Base-by-base conservation (phyloP, 108 stramenopile genomes). In the Cyclotella cryptica region DNA sequence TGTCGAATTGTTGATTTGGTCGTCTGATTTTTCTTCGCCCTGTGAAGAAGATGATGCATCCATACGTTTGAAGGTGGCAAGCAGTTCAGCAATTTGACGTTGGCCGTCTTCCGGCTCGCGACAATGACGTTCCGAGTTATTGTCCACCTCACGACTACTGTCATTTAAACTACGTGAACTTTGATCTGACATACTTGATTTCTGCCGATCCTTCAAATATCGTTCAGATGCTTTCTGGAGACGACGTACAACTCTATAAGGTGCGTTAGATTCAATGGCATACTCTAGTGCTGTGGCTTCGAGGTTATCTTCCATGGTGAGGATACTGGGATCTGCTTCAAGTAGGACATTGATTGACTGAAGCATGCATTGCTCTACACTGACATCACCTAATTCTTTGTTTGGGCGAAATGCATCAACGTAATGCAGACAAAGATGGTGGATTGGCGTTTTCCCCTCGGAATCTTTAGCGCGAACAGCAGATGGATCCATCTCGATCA, bases 391-490 rank as follows among this genome's bases (percentile, higher is more conserved):
- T 22, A 44, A 27, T 5, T 15, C 10, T 10, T 66, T 26, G 22
- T 14, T 39, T 65, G 52, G 39, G 21, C 63, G 39, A 27, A 53
- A 44, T 43, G 39, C 58, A 41, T 52, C 41, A 26, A 30, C 24
- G 26, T 54, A 74, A 19, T 74, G 63, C 41, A 52, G 47, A 13
- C 73, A 74, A 15, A 74, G 35, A 6, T 64, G 53, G 47, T 78
- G 77, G 22, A 63, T 41, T 5, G 77, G 71, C 17, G 66, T 59
- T 35, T 69, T 67, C 9, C 77, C 77, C 18, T 40, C 18, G 53
- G 62, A 53, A 64, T 78, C 77, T 55, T 78, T 72, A 15, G 64
- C 44, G 30, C 44, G 28, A 13, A 61, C 77, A 44, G 77, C 77
- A 41, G 60, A 54, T 15, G 39, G 46, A 40, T 78, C 71, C 43